Evolutionary conservation across 805 yeast species (phyloP), one percentile per base, ranked within the genome.

Genomic region (Myxozyma sirexii): DNA sequence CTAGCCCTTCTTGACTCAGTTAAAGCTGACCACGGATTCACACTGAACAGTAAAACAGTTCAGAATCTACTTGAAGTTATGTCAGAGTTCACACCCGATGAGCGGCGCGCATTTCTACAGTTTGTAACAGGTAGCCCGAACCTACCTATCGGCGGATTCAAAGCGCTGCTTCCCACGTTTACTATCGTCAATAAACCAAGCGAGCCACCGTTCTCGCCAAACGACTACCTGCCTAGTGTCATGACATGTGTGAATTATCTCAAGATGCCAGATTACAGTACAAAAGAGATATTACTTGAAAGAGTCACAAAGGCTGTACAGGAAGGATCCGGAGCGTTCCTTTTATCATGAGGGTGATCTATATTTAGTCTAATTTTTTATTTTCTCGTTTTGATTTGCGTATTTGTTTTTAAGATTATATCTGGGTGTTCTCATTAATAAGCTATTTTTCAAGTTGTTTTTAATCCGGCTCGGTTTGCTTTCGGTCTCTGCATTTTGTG

Each of bases 161-260:
- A 86, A 67, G 82, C 88, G 0, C 76, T 93, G 56, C 80, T 81
- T 46, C 99, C 99, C 0, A 86, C 82, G 54, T 80, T 93, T 48
- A 93, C 98, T 0, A 91, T 94, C 37, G 98, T 94, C 1, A 75
- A 90, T 62, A 91, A 90, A 70, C 68, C 72, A 42, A 80, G 86
- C n/a, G 98, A 93, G 54, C 84, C 81, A 48, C 87, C 85, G 0
- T 71, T 82, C 26, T 73, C 75, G 12, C 81, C 88, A 4, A 96
- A 93, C 72, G 90, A 85, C 62, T 91, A 87, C 69, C 77, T 94
- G 57, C 98, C 99, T 1, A 90, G 97, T 74, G 99, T 94, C 2
- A 93, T 93, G 99, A 93, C 99, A 0, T 93, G 99, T 77, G 97
- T 96, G 2, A 93, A 93, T 71, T 94, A 93, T 70, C 78, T 93